Conservation (phyloP, 768 basidiomycete genomes). For the Pleurotus giganteus region DNA sequence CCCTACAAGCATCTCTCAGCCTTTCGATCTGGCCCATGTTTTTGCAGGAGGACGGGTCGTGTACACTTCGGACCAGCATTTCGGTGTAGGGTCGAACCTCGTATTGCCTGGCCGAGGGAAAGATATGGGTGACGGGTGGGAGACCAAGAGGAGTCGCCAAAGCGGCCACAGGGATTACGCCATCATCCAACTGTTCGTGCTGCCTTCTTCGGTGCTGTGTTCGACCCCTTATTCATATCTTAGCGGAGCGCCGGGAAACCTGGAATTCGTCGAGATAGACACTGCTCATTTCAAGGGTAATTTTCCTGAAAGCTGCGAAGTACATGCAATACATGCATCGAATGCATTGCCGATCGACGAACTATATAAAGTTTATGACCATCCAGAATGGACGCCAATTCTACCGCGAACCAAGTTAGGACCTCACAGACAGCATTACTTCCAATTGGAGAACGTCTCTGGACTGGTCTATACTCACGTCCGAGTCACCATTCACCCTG, state of each 20-base stretch:
- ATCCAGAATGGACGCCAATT: conserved; percentile 68
- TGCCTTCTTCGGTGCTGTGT: background rate
- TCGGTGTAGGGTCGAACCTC: conserved; percentile 87
- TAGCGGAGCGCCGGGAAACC: conserved; percentile 71
- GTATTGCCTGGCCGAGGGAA: conserved; percentile 85
- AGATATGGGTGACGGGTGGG: conserved; percentile 99
- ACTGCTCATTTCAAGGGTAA: conserved; percentile 96
- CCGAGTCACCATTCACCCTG: conserved; percentile 86
- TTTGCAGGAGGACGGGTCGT: conserved; percentile 86
- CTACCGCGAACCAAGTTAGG: conserved; percentile 79
- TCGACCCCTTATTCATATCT: conserved; percentile 5
- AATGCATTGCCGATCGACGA: conserved; percentile 32
- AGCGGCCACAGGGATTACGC: conserved; percentile 90
- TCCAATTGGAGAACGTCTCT: conserved; percentile 71
- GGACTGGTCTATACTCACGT: conserved; percentile 74
- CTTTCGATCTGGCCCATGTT: conserved; percentile 88
- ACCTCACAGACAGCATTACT: conserved; percentile 86
- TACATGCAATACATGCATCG: conserved; percentile 49
- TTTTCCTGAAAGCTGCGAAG: conserved; percentile 85
- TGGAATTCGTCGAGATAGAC: conserved; percentile 86
- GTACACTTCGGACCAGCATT: conserved; percentile 91
- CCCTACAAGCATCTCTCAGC: conserved; percentile 41
- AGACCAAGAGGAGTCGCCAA: conserved; percentile 84
- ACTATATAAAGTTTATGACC: conserved; percentile 30
- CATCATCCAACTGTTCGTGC: conserved; percentile 78